phyloP scores from a whole-genome alignment of 371 early-diverging fungal species.

The Circinella minor region DNA sequence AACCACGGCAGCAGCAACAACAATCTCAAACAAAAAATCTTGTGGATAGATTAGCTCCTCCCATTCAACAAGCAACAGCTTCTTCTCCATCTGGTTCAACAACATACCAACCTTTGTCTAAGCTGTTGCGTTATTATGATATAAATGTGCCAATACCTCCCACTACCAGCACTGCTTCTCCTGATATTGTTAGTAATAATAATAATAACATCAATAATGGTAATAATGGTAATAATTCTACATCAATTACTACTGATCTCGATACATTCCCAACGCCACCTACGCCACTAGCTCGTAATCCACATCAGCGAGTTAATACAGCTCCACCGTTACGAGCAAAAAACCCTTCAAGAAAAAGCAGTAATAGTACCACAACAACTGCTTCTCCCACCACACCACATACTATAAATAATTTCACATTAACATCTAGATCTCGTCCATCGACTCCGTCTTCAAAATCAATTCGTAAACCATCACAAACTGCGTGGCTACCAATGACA shows the following conservation, averaged over 20 bases:
- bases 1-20: constrained; percentile 20
- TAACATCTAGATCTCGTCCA: not conserved
- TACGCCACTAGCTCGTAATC: not conserved
- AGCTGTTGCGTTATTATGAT: constrained; percentile 21
- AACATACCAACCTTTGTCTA: constrained; percentile 18
- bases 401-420: not conserved
- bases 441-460: not conserved
- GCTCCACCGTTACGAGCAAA: constrained; percentile 11
- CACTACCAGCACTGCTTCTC: too few relatives aligned
- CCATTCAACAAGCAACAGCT: not conserved
- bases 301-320: not conserved
- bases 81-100: not conserved
- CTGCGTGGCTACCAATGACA: constrained; percentile 8
- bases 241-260: not conserved
- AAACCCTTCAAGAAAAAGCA: constrained; percentile 9
- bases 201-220: too few relatives aligned
- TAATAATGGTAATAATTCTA: not conserved
- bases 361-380: not conserved
- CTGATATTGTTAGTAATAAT: too few relatives aligned
- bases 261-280: not conserved
- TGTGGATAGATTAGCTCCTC: not conserved
- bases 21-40: constrained; percentile 10
- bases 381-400: not conserved
- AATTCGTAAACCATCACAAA: not conserved
- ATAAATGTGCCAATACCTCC: constrained; percentile 12